A percentile compares a stretch with the other conserved stretches of the same genome.
These are phyloP conservation scores for Mytilinidion resinicola DNA, from an alignment of 495 filamentous ascomycete genomes.

Conservation along the genomic window DNA sequence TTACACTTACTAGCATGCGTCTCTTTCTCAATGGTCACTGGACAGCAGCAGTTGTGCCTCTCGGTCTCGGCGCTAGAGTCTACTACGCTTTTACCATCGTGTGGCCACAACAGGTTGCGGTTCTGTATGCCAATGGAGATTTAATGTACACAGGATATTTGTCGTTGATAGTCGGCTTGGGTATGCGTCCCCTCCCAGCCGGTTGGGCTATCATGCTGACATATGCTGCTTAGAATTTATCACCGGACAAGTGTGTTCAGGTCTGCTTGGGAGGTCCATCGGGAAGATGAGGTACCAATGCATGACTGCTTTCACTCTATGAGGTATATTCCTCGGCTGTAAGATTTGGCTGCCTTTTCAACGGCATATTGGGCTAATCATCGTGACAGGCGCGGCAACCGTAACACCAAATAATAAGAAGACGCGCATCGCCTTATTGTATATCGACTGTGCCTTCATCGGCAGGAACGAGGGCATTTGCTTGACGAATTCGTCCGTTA, in stretches of 20 bases:
- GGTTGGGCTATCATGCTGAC: not conserved
- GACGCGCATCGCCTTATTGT: constrained; percentile 2
- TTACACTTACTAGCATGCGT: constrained; percentile 1
- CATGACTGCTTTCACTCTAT: constrained; percentile 5
- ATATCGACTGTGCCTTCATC: constrained; percentile 10
- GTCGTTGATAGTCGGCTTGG: not conserved
- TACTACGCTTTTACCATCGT: constrained; percentile 22
- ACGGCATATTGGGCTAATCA: not conserved
- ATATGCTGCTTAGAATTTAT: not conserved
- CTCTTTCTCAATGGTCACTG: constrained; percentile 17
- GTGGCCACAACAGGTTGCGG: constrained; percentile 10
- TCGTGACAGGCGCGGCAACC: not conserved
- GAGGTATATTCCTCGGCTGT: constrained; percentile 5
- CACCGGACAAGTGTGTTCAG: constrained; percentile 5
- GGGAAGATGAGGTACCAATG: constrained; percentile 10
- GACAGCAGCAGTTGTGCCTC: constrained; percentile 4
- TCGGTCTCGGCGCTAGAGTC: constrained; percentile 12
- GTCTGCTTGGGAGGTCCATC: constrained; percentile 9
- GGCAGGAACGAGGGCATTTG: constrained; percentile 14
- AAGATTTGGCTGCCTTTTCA: not conserved
- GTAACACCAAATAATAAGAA: not conserved
- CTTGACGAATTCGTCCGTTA: constrained; percentile 7
- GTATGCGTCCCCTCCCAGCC: not conserved
- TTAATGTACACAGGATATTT: no score
- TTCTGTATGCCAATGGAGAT: constrained; percentile 4